phyloP scores from a whole-genome alignment of 1,284 basidiomycete genomes.

The Fereydounia khargensis region DNA sequence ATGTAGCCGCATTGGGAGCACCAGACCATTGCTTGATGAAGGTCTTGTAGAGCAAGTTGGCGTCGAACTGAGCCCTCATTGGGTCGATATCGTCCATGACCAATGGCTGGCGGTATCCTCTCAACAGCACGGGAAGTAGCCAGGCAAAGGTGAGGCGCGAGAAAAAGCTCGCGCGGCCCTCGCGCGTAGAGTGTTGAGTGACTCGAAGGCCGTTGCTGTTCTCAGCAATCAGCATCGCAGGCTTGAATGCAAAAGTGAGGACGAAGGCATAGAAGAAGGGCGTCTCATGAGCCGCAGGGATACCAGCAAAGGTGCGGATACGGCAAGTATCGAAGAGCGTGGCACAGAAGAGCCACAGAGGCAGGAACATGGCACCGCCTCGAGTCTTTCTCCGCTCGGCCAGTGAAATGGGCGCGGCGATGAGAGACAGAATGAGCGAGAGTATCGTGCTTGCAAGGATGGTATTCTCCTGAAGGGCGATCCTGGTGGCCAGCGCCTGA shows the following conservation, averaged over 20 bases:
- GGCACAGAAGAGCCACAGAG: conserved; percentile 30
- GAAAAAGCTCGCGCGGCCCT: conserved; percentile 34
- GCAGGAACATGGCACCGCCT: conserved; percentile 23
- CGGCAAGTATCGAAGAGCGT: conserved; percentile 30
- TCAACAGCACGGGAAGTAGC: conserved; percentile 31
- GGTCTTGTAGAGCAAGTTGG: conserved; percentile 8
- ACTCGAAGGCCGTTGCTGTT: conserved; percentile 18
- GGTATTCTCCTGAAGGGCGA: conserved; percentile 5
- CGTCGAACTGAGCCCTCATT: conserved; percentile 22
- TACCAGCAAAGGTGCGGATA: conserved; percentile 26
- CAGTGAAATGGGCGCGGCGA: conserved; percentile 15
- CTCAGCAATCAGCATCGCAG: conserved; percentile 28
- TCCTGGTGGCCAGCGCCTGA: conserved; percentile 1
- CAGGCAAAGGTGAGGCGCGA: conserved; percentile 37
- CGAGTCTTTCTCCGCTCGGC: conserved; percentile 28
- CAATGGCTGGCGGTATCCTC: conserved; percentile 22
- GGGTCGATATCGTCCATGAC: conserved; percentile 26
- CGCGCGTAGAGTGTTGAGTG: conserved; percentile 7
- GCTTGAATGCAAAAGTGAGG: conserved; percentile 16
- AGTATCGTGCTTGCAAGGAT: conserved; percentile 17
- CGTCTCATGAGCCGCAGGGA: conserved; percentile 11
- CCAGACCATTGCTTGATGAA: conserved; percentile 23
- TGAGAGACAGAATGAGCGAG: conserved; percentile 13
- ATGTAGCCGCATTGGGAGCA: neutral
- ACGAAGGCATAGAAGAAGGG: conserved; percentile 29